Evolutionary conservation across 1,284 basidiomycete species (phyloP).

Genomic region (Athelia psychrophila): DNA sequence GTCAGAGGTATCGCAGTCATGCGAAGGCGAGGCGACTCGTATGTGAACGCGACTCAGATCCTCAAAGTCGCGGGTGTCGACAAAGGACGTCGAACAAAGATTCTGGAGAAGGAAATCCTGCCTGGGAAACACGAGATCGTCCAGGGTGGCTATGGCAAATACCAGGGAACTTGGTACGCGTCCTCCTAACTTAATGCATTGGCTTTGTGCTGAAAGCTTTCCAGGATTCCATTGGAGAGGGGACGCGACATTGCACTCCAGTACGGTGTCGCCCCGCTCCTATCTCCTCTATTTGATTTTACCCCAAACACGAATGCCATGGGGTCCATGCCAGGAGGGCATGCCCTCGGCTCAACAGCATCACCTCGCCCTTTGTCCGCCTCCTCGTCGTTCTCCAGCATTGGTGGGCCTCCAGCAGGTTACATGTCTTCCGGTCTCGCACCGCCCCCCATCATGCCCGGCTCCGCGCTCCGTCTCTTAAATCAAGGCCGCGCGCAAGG

Average conservation of each 20-base stretch:
- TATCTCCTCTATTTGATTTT: conserved; percentile 91
- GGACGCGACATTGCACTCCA: conserved; percentile 89
- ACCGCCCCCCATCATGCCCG: conserved; percentile 77
- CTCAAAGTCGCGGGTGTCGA: conserved; percentile 98
- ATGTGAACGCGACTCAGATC: conserved; percentile 97
- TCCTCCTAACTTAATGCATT: conserved; percentile 7
- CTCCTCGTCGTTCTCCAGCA: conserved; percentile 42
- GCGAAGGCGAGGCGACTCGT: conserved; percentile 92
- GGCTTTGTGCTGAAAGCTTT: neutral
- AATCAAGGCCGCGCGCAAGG: conserved; percentile 85
- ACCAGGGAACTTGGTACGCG: conserved; percentile 95
- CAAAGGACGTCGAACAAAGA: conserved; percentile 96
- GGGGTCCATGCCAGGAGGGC: conserved; percentile 47
- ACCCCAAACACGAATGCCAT: conserved; percentile 72
- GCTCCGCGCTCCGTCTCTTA: conserved; percentile 73
- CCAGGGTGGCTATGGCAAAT: conserved; percentile 98
- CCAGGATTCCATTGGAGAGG: conserved; percentile 89
- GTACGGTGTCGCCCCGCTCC: conserved; percentile 82
- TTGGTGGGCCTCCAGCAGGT: conserved; percentile 28
- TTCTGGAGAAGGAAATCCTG: conserved; percentile 96
- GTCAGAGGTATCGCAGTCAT: conserved; percentile 98
- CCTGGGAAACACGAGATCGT: conserved; percentile 98
- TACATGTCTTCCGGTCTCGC: conserved; percentile 53
- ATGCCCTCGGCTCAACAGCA: conserved; percentile 39
- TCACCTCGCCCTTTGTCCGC: conserved; percentile 52